A percentile compares a stretch with the other conserved stretches of the same genome.
phyloP scores from a whole-genome alignment of 208 protist species.

The Tritrichomonas foetus region DNA sequence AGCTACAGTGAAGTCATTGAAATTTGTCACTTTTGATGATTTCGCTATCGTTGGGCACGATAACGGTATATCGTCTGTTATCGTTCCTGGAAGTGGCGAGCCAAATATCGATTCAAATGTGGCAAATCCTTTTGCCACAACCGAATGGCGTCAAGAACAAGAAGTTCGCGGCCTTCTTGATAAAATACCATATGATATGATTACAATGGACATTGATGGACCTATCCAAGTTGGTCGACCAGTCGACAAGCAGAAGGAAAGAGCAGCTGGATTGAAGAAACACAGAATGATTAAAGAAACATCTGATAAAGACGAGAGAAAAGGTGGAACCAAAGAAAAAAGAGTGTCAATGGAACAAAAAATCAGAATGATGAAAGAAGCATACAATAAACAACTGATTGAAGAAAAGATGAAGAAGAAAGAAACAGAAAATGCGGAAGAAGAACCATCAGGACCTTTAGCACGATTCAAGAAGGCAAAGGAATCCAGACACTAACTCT shows the following conservation, averaged over 20 bases:
- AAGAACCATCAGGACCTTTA: not conserved
- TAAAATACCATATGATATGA: not conserved
- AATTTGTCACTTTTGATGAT: slow-evolving; percentile 36
- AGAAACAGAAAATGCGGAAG: not conserved
- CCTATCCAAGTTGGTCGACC: not conserved
- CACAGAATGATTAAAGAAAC: not conserved
- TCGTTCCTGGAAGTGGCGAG: not conserved
- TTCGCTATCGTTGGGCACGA: not conserved
- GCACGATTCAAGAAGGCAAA: slow-evolving; percentile 8
- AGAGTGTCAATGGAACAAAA: not conserved
- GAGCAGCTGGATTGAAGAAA: not conserved
- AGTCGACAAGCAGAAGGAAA: not conserved
- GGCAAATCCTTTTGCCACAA: not conserved
- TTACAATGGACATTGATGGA: not conserved
- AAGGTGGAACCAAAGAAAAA: not conserved
- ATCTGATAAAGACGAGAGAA: not conserved
- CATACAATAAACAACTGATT: not conserved
- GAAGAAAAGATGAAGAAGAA: not conserved
- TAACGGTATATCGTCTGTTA: not conserved
- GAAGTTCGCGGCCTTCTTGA: not conserved
- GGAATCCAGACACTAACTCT: not conserved
- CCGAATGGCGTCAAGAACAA: not conserved
- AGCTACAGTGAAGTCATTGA: not conserved
- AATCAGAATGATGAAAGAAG: slow-evolving; percentile 18
- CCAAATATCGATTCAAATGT: slow-evolving; percentile 24